Evolutionary conservation across 148 eudicot species (phyloP), one percentile per base, ranked within the genome.

Genomic region (Amaranthus hypochondriacus): DNA sequence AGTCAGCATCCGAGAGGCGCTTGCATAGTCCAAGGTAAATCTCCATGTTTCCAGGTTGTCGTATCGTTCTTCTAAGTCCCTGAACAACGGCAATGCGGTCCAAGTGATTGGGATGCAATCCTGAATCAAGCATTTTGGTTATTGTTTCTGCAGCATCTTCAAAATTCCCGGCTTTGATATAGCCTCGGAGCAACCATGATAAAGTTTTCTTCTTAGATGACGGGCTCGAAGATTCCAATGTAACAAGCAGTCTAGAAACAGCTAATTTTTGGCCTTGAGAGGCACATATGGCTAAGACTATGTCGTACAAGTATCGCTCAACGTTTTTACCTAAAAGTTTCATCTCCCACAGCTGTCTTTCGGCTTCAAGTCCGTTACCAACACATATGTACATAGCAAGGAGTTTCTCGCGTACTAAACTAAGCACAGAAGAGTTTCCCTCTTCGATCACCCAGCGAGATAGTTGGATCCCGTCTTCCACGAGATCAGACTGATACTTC

Each of bases 311-410:
- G 67, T 86, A 90, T 44, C 87, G 79, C 70, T 91, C 91, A 44
- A 89, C 93, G 63, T 88, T 85, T 66, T 77, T 85, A 3, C 83
- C 85, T 51, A 75, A 70, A 8, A 89, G 78, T 74, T 93, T 91
- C 97, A 93, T 84, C 73, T 89, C 82, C 98, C 95, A 91, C 64
- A 91, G 76, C 67, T 93, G 93, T 56, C 78, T 76, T 74, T 93
- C 97, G 47, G 97, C 95, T 63, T 93, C 89, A 18, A 78, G 79
- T 9, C 98, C 98, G 60, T 86, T 83, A 15, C 98, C 92, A 14
- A 91, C 92, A 74, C 92, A 89, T 44, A 93, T 79, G 46, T 85
- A 91, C 98, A 93, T 93, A 43, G 98, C 97, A 18, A 93, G 89
- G 14, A 93, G 94, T 73, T 94, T 82, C 74, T 89, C 95, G 39